phyloP scores from a whole-genome alignment of 1,139 yeast genomes.

The Diutina rugosa region DNA sequence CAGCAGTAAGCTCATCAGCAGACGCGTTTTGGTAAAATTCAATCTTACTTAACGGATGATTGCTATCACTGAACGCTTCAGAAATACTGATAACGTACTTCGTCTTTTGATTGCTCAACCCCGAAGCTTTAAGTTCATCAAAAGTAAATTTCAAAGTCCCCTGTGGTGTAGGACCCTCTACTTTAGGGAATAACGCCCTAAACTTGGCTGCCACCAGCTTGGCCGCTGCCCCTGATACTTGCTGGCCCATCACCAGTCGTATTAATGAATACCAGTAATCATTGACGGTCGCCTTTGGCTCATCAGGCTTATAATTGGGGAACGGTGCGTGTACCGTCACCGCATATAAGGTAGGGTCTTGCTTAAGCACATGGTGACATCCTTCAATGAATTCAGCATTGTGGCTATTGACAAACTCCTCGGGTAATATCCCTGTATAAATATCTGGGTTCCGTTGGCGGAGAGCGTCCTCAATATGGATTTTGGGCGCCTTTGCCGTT shows the following conservation, averaged over 20 bases:
- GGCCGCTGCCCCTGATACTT: constrained; percentile 81
- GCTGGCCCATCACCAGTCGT: constrained; percentile 56
- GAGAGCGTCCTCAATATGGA: neutral
- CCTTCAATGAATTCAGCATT: constrained; percentile 31
- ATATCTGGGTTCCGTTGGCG: neutral
- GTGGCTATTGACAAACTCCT: constrained; percentile 27
- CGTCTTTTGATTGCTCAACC: constrained; percentile 59
- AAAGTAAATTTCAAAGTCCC: constrained; percentile 24
- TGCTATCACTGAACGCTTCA: constrained; percentile 33
- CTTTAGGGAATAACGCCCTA: constrained; percentile 17
- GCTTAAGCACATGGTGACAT: constrained; percentile 20
- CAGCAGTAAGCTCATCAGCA: constrained; percentile 39
- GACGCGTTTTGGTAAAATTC: constrained; percentile 19
- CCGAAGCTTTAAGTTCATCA: constrained; percentile 47
- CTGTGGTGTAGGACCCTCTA: constrained; percentile 37
- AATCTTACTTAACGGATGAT: constrained; percentile 22
- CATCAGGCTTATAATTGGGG: constrained; percentile 10
- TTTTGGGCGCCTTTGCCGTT: too few relatives aligned
- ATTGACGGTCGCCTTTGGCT: constrained; percentile 17
- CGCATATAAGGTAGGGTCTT: constrained; percentile 31
- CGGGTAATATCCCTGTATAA: constrained; percentile 18
- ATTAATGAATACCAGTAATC: constrained; percentile 28
- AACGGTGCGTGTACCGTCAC: constrained; percentile 19
- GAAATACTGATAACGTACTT: constrained; percentile 54
- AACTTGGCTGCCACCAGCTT: constrained; percentile 44